These are phyloP conservation scores for Yamagishiella unicocca DNA, from an alignment of 139 green algal species.

Conservation along the genomic window DNA sequence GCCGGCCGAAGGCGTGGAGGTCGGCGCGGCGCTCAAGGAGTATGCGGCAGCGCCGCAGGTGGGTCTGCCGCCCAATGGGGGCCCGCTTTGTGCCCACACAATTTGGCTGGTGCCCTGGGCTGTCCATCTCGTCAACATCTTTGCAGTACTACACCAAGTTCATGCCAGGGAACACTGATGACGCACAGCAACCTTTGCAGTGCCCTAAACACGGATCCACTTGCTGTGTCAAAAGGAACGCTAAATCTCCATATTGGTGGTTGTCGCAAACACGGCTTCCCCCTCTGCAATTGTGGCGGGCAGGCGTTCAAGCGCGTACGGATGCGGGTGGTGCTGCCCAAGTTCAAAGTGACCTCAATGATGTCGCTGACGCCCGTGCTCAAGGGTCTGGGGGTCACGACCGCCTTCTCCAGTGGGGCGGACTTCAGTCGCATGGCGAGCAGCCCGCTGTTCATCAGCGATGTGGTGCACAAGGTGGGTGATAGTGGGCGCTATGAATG, in stretches of 20 bases:
- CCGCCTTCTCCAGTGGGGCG: neutral
- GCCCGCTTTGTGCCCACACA: too few relatives aligned
- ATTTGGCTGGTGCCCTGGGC: too few relatives aligned
- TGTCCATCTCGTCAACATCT: too few relatives aligned
- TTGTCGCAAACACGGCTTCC: too few relatives aligned
- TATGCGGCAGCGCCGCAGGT: constrained; percentile 4
- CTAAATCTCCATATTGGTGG: too few relatives aligned
- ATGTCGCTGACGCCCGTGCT: constrained; percentile 8
- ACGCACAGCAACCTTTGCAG: too few relatives aligned
- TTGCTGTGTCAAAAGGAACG: too few relatives aligned
- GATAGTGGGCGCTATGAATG: neutral
- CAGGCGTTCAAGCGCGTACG: neutral
- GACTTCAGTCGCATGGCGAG: constrained; percentile 29
- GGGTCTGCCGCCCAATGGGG: too few relatives aligned
- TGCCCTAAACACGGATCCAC: too few relatives aligned
- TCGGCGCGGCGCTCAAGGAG: constrained; percentile 1
- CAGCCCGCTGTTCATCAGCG: neutral
- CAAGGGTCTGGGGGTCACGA: constrained; percentile 17
- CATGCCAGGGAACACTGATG: too few relatives aligned
- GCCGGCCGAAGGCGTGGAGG: neutral
- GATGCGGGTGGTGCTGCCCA: constrained; percentile 7
- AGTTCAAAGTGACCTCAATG: constrained; percentile 30
- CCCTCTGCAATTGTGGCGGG: too few relatives aligned
- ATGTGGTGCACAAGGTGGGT: constrained; percentile 44
- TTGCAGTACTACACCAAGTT: too few relatives aligned